Conservation (phyloP, 2,329 filamentous ascomycete species). For the Capronia epimyces region DNA sequence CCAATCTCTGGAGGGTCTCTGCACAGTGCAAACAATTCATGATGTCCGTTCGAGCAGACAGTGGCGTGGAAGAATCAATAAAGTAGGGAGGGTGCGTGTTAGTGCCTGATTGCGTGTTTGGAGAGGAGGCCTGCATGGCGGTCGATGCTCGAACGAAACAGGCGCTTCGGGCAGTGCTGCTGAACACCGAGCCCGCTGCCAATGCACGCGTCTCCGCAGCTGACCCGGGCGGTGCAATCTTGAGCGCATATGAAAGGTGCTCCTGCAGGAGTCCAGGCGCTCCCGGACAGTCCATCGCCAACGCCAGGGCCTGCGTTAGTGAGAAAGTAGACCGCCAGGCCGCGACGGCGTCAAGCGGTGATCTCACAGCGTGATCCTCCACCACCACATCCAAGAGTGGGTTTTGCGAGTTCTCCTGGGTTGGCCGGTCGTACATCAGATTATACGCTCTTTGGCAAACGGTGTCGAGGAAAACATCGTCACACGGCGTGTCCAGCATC, state of each 20-base stretch:
- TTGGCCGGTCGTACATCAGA: slow-evolving; percentile 78
- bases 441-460: slow-evolving; percentile 85
- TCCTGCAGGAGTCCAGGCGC: slow-evolving; percentile 43
- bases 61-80: slow-evolving; percentile 51
- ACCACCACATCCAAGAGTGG: slow-evolving; percentile 77
- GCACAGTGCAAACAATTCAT: slow-evolving; percentile 54
- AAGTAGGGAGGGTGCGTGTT: slow-evolving; percentile 37
- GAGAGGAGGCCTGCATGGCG: slow-evolving; percentile 50
- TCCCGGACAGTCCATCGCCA: slow-evolving; percentile 51
- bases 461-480: slow-evolving; percentile 70
- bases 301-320: slow-evolving; percentile 63
- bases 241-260: slow-evolving; percentile 63
- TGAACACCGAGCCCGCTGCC: slow-evolving; percentile 55
- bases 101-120: slow-evolving; percentile 3
- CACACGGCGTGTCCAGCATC: slow-evolving; percentile 72
- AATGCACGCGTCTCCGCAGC: slow-evolving; percentile 58
- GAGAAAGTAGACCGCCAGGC: slow-evolving; percentile 81
- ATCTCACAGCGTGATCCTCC: slow-evolving; percentile 76
- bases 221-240: slow-evolving; percentile 71
- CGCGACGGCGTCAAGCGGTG: slow-evolving; percentile 81
- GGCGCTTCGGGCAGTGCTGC: slow-evolving; percentile 42
- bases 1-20: slow-evolving; percentile 52
- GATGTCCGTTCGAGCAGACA: slow-evolving; percentile 48
- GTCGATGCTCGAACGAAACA: slow-evolving; percentile 37
- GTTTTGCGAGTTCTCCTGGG: slow-evolving; percentile 58